Base-by-base conservation (phyloP, 768 basidiomycete species). In the Cystofilobasidium capitatum region DNA sequence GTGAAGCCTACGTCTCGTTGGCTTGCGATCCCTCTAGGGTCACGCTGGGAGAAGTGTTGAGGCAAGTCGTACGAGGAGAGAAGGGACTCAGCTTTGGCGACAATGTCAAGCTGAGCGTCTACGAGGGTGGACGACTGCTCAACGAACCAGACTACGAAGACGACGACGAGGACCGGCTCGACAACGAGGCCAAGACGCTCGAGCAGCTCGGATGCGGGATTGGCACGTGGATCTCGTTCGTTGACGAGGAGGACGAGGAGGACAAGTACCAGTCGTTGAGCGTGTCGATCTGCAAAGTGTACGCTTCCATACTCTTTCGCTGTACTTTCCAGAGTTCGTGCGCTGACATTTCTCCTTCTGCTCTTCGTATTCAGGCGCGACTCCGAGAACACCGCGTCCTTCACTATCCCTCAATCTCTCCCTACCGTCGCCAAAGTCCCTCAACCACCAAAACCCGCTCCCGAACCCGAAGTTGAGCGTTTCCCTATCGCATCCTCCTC, bases 171-270 rank as follows among this genome's bases (percentile, higher is more conserved):
- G 61, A 59, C 16, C 42, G 63, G 22, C 14, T 60, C n/a, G 33
- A 97, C 72, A 97, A 97, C 72, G 75, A 83, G 69, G 86, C 83
- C 2, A 82, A 87, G 69, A 91, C 89, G 57, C 75, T 99, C 71
- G 88, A 85, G 71, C 88, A 89, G 71, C 74, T 98, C 64, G 87
- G 83, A 57, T 84, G 94, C 37, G 84, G 82, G 0, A 79, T 86
- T 64, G 91, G 93, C 47, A 92, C 86, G 78, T 94, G 96, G 79
- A 74, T 98, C 73, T 85, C 85, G 6, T 87, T 97, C 39, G 86
- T 86, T 5, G 92, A 97, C 75, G 92, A 96, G 72, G 89, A 85
- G 12, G 92, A 97, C 75, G 92, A 96, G 72, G 89, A 93, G 36
- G 88, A 83, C 7, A 85, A 85, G 66, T 82, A 80, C 76, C 84